Evolutionary conservation across 1,284 basidiomycete species (phyloP), one percentile per base, ranked within the genome.

Genomic region (Cryptococcus sp.): DNA sequence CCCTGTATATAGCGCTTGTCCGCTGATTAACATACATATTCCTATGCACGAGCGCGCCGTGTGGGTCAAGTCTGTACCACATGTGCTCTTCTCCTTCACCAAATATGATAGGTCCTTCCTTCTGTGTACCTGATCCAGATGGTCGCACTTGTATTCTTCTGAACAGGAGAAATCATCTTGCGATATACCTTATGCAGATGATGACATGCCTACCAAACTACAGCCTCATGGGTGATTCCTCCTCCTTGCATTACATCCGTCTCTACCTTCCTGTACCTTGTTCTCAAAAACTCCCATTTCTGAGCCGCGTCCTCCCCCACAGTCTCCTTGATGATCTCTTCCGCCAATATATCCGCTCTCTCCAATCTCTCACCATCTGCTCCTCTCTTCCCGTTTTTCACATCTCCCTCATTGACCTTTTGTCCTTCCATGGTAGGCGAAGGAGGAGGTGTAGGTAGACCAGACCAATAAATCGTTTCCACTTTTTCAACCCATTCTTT

Each of bases 241-340:
- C 68, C 64, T 13, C 54, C 59, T 11, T 86, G 86, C 44, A 88
- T 77, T 42, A 92, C 85, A 70, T 95, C 90, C 73, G 86, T 89
- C 76, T 90, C 89, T 0, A 98, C 90, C 30, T 88, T 89, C 56
- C 84, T 82, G 74, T 93, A 97, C 67, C 84, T 79, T 4, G 93
- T 95, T 69, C 89, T 80, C 67, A 96, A 83, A n/a, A 85, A 71
- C 46, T 74, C 71, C 63, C 72, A 76, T 56, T 84, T 67, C 50
- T 70, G 73, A 37, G 55, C 68, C 60, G 80, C 79, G 4, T 79
- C 78, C 4, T 68, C 69, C 5, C 67, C 77, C 56, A 80, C 77
- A 68, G 81, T 78, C 49, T 70, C 71, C 41, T 61, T 59, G 46
- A 83, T 66, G 10, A 86, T 78, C 45, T 66, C 56, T 46, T 71